These are phyloP conservation scores for Pyrenula massariospora DNA, from an alignment of 495 filamentous ascomycete genomes.

Conservation along the genomic window DNA sequence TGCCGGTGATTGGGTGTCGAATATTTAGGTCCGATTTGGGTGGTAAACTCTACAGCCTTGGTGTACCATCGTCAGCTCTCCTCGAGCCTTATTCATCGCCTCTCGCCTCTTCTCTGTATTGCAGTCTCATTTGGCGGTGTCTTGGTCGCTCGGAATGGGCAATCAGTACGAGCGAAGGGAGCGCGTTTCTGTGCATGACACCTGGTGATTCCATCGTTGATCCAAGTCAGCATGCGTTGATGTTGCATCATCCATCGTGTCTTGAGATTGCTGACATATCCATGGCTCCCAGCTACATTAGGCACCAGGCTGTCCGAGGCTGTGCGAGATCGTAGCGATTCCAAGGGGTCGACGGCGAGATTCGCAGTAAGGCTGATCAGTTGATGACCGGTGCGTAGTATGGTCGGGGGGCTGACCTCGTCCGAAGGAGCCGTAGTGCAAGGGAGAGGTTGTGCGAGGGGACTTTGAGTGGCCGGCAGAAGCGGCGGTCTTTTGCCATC, in stretches of 20 bases:
- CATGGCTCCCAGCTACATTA: neutral
- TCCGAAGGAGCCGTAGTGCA: too few species aligned
- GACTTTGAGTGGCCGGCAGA: neutral
- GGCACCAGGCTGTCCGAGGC: neutral
- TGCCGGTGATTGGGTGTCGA: neutral
- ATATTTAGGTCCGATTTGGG: neutral
- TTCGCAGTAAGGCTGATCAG: too few species aligned
- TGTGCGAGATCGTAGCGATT: neutral
- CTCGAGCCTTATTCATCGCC: neutral
- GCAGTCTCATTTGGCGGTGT: neutral
- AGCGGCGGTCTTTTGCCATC: neutral
- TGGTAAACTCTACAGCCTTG: neutral
- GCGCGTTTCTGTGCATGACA: too few species aligned
- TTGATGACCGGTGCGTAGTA: too few species aligned
- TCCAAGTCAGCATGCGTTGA: neutral
- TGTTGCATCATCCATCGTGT: neutral
- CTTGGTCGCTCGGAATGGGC: too few species aligned
- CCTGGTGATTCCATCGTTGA: neutral
- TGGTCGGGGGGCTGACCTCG: too few species aligned
- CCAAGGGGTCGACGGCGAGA: neutral
- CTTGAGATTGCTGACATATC: neutral
- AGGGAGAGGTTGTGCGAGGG: too few species aligned
- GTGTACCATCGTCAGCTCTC: neutral
- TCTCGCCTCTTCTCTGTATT: neutral
- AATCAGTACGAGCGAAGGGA: too few species aligned